Evolutionary conservation across 805 yeast genomes (phyloP), one percentile per base, ranked within the genome.

Genomic region (Peterozyma toletana): DNA sequence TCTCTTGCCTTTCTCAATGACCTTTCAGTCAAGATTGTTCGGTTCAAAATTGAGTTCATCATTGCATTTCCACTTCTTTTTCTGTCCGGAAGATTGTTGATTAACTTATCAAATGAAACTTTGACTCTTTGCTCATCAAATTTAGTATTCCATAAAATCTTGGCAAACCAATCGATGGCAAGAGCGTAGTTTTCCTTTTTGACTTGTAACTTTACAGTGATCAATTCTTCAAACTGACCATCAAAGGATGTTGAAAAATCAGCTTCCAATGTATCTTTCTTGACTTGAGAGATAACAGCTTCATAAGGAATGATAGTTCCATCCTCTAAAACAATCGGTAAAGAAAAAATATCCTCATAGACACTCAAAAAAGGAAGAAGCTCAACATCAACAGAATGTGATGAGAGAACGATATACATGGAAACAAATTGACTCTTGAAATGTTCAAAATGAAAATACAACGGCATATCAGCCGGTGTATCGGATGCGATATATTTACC

Each of bases 401-500:
- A 76, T 9, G 82, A 75, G 56, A 86, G 59, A 33, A 82, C 59
- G 34, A 87, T 57, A 46, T 80, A 77, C 16, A 89, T 69, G 11
- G 84, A 78, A 33, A 86, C 77, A 57, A 91, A 93, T 54, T 85
- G 81, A 1, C 96, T 86, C 43, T 80, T 75, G 56, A 77, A 83
- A 50, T 83, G 77, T 60, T 93, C 97, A 52, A 85, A 73, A 56
- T 88, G 93, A 41, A 90, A 58, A 48, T 78, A 80, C 34, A 90
- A 60, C 4, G 90, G 88, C 48, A 83, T 71, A 41, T 72, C 67
- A 1, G 52, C 42, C 29, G 83, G 80, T 1, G 57, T 53, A 45
- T 62, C 67, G 6, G 41, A 27, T 9, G 48, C 41, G 36, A 49
- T 47, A 13, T 51, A 42, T 38, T 53, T 41, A 18, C 55, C 54